phyloP scores from a whole-genome alignment of 305 asterid species.

The Rubia tinctorum region DNA sequence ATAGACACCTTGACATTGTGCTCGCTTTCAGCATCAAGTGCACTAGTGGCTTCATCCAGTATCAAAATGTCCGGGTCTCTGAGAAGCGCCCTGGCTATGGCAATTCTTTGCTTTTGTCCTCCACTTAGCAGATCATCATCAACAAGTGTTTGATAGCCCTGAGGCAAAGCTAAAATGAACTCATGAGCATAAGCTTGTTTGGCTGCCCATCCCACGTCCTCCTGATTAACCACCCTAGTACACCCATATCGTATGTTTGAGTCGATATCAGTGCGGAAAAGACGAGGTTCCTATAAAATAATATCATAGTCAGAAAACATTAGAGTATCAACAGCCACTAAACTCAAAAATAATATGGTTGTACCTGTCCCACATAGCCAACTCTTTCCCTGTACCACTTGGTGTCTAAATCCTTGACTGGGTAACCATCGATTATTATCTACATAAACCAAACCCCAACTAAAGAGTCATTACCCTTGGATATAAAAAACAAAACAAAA shows the following conservation, averaged over 20 bases:
- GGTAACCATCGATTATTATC: conserved; percentile 77
- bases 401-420: conserved; percentile 59
- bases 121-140: conserved; percentile 99
- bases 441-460: conserved; percentile 30
- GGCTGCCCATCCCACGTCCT: conserved; percentile 87
- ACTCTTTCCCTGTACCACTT: conserved; percentile 84
- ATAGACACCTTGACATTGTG: conserved; percentile 79
- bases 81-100: conserved; percentile 90
- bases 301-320: conserved; percentile 14
- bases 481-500: background rate
- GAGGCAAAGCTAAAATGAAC: conserved; percentile 71
- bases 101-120: conserved; percentile 96
- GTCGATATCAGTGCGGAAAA: conserved; percentile 76
- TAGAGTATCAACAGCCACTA: conserved; percentile 11
- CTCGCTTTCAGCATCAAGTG: conserved; percentile 95
- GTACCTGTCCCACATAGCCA: conserved; percentile 98
- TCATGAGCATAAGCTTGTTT: conserved; percentile 92
- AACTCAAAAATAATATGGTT: conserved; percentile 10
- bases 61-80: conserved; percentile 85
- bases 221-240: conserved; percentile 54
- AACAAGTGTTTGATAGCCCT: conserved; percentile 84
- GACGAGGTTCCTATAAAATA: conserved; percentile 75
- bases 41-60: conserved; percentile 98
- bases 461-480: background rate
- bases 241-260: conserved; percentile 94